These are phyloP conservation scores for Rhodamnia argentea DNA, from an alignment of 345 rosid genomes.

Conservation along the genomic window DNA sequence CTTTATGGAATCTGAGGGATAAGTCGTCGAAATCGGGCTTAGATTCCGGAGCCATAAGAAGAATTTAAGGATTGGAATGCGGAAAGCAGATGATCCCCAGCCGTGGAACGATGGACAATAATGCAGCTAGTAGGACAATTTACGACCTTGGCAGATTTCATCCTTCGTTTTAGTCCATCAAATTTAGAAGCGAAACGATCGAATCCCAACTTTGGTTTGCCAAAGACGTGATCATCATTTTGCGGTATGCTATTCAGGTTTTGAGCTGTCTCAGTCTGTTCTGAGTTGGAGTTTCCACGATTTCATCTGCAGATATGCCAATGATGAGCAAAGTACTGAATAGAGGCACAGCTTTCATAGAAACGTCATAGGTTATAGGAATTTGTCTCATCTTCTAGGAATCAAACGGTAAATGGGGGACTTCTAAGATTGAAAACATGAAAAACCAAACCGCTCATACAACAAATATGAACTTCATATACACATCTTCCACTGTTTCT, in stretches of 20 bases:
- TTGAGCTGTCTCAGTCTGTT: background rate
- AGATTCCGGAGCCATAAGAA: background rate
- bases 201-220: background rate
- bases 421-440: background rate
- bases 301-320: background rate
- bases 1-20: background rate
- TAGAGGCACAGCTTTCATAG: background rate
- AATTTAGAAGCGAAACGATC: background rate
- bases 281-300: background rate
- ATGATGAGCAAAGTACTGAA: background rate
- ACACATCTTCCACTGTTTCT: background rate
- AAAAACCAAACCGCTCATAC: background rate
- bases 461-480: background rate
- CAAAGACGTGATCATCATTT: background rate
- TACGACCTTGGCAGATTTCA: background rate
- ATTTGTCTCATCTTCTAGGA: background rate
- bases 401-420: background rate
- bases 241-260: background rate
- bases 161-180: background rate
- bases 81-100: background rate
- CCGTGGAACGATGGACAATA: background rate
- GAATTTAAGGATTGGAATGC: background rate
- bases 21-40: background rate
- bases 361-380: background rate
- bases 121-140: background rate